phyloP scores from a whole-genome alignment of 805 yeast species.

The Teunomyces lycoperdinae region DNA sequence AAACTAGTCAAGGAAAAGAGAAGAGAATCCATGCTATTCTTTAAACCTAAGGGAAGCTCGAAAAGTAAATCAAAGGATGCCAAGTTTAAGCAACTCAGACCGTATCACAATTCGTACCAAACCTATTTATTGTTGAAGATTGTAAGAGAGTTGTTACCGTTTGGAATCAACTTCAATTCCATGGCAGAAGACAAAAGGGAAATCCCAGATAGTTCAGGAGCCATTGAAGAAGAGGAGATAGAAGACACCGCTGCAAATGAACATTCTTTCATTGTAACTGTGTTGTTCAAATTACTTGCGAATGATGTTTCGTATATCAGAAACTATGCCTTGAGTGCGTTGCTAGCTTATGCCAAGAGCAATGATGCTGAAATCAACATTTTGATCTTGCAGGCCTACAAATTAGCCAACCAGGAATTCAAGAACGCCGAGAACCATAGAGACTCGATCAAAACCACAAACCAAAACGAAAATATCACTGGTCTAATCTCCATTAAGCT shows the following conservation, averaged over 20 bases:
- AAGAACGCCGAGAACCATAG: slow-evolving; percentile 12
- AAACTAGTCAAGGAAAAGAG: slow-evolving; percentile 10
- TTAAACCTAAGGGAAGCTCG: slow-evolving; percentile 20
- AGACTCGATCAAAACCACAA: slow-evolving; percentile 3
- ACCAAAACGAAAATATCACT: slow-evolving; percentile 18
- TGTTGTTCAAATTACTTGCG: slow-evolving; percentile 29
- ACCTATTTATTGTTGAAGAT: slow-evolving; percentile 26
- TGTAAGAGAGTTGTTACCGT: slow-evolving; percentile 31
- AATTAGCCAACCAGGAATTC: slow-evolving; percentile 27
- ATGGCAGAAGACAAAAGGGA: slow-evolving; percentile 11
- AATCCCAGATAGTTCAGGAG: slow-evolving; percentile 4
- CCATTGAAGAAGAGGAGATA: slow-evolving; percentile 18
- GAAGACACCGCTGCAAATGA: slow-evolving; percentile 14
- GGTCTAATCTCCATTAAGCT: slow-evolving; percentile 19
- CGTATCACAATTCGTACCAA: slow-evolving; percentile 36
- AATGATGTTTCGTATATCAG: slow-evolving; percentile 34
- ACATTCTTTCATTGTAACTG: slow-evolving; percentile 25
- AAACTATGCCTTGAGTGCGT: slow-evolving; percentile 31
- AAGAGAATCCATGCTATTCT: slow-evolving; percentile 25
- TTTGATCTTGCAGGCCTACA: slow-evolving; percentile 30
- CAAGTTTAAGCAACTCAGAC: slow-evolving; percentile 17
- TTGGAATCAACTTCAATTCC: slow-evolving; percentile 32
- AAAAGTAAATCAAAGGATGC: slow-evolving; percentile 18
- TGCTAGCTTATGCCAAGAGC: slow-evolving; percentile 26
- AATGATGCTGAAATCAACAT: slow-evolving; percentile 36